These are phyloP conservation scores for Aspergillus wentii DNA, from an alignment of 495 filamentous ascomycete genomes.

Conservation along the genomic window DNA sequence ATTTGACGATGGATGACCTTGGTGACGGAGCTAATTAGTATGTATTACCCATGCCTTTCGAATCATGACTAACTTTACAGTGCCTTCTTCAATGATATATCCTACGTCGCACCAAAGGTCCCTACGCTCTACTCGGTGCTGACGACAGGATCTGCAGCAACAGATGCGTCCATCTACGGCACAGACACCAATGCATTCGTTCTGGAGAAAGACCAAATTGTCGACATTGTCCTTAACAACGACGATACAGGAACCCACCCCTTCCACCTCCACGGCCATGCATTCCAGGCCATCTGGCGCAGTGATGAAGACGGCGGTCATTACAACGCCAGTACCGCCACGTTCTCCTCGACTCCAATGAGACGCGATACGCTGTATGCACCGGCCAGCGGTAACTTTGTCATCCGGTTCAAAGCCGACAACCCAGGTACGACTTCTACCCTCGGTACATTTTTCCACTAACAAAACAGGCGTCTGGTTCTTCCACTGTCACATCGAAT, in stretches of 20 bases:
- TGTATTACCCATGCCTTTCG: constrained; percentile 17
- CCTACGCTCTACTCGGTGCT: constrained; percentile 71
- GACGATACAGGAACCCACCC: constrained; percentile 65
- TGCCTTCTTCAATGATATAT: constrained; percentile 32
- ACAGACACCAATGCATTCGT: constrained; percentile 60
- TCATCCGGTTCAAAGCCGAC: constrained; percentile 61
- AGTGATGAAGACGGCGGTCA: constrained; percentile 40
- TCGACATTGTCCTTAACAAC: constrained; percentile 77
- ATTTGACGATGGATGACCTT: constrained; percentile 68
- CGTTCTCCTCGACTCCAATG: constrained; percentile 43
- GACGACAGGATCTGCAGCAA: constrained; percentile 51
- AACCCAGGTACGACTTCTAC: constrained; percentile 38
- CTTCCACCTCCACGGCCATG: constrained; percentile 79
- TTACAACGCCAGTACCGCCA: constrained; percentile 27
- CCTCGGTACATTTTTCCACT: constrained; percentile 50
- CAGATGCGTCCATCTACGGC: constrained; percentile 64
- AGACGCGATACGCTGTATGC: constrained; percentile 56
- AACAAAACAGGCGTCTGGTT: constrained; percentile 75
- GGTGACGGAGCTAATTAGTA: constrained; percentile 73
- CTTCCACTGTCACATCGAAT: constrained; percentile 81
- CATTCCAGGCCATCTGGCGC: constrained; percentile 62
- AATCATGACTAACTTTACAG: not conserved
- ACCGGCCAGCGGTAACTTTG: constrained; percentile 51
- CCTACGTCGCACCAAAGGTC: constrained; percentile 61
- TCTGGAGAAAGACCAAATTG: constrained; percentile 55